phyloP scores from a whole-genome alignment of 495 filamentous ascomycete species.

The Aspergillus ostianus region DNA sequence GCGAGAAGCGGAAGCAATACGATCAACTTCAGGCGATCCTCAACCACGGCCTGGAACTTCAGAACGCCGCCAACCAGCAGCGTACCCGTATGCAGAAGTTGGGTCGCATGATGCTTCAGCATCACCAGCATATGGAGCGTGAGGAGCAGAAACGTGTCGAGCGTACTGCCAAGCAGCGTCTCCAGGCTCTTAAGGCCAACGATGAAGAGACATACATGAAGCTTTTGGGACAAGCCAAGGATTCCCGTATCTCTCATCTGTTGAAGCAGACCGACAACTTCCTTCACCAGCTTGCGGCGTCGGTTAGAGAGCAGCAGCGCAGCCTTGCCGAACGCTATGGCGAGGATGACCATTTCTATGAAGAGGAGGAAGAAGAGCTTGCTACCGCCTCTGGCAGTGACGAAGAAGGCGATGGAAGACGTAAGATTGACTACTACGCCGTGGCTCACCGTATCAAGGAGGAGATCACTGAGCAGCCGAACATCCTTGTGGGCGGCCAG shows the following conservation, averaged over 20 bases:
- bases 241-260: slow-evolving; percentile 96
- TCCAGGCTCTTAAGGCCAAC: slow-evolving; percentile 96
- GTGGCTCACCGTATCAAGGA: slow-evolving; percentile 96
- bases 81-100: slow-evolving; percentile 74
- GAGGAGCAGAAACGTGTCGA: slow-evolving; percentile 98
- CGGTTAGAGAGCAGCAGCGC: slow-evolving; percentile 89
- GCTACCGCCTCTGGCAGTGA: slow-evolving; percentile 59
- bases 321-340: slow-evolving; percentile 75
- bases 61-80: slow-evolving; percentile 52
- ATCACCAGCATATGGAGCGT: slow-evolving; percentile 95
- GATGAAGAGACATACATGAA: slow-evolving; percentile 98
- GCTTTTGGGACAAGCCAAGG: slow-evolving; percentile 94
- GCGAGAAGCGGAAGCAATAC: slow-evolving; percentile 93
- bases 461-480: slow-evolving; percentile 76
- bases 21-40: slow-evolving; percentile 79
- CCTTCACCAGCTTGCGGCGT: slow-evolving; percentile 89
- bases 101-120: slow-evolving; percentile 78
- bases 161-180: slow-evolving; percentile 97
- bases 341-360: slow-evolving; percentile 55
- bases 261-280: slow-evolving; percentile 96
- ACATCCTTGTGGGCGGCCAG: slow-evolving; percentile 82
- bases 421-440: slow-evolving; percentile 95
- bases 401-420: slow-evolving; percentile 61
- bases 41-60: slow-evolving; percentile 65
- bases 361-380: slow-evolving; percentile 65